These are phyloP conservation scores for Volutella citrinella DNA, from an alignment of 2,329 filamentous ascomycete species.

Conservation along the genomic window DNA sequence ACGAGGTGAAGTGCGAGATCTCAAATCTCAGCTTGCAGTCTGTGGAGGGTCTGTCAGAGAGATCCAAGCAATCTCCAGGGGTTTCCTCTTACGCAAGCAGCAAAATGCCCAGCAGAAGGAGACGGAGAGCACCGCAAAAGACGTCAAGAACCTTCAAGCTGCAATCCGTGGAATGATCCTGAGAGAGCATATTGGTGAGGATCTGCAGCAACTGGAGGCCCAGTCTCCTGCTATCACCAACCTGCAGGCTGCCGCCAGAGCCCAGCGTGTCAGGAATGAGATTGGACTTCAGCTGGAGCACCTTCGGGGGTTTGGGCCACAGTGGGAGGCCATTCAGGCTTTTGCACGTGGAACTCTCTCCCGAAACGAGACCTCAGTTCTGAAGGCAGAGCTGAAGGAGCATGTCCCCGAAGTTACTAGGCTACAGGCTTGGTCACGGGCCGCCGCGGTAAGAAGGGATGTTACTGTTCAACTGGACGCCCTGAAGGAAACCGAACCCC, in stretches of 20 bases:
- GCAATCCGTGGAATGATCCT: slow-evolving; percentile 65
- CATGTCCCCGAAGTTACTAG: slow-evolving; percentile 42
- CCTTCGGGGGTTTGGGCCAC: slow-evolving; percentile 46
- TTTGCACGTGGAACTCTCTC: slow-evolving; percentile 45
- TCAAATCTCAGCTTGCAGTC: slow-evolving; percentile 56
- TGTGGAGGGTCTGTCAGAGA: slow-evolving; percentile 62
- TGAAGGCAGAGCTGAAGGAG: slow-evolving; percentile 47
- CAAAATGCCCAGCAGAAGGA: slow-evolving; percentile 55
- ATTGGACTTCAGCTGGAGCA: slow-evolving; percentile 48
- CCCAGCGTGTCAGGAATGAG: slow-evolving; percentile 55
- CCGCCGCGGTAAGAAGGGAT: slow-evolving; percentile 51
- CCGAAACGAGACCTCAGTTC: slow-evolving; percentile 41
- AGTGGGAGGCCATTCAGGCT: slow-evolving; percentile 46
- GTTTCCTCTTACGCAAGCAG: slow-evolving; percentile 61
- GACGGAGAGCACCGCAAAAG: slow-evolving; percentile 48
- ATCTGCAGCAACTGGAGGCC: slow-evolving; percentile 50
- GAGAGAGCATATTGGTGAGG: slow-evolving; percentile 53
- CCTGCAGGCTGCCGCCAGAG: slow-evolving; percentile 66
- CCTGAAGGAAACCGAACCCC: slow-evolving; percentile 43
- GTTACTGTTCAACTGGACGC: slow-evolving; percentile 46
- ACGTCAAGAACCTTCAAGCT: slow-evolving; percentile 61
- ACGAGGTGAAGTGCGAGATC: slow-evolving; percentile 55
- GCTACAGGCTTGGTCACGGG: slow-evolving; percentile 53
- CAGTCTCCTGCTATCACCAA: slow-evolving; percentile 48
- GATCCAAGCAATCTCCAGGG: slow-evolving; percentile 65